phyloP scores from a whole-genome alignment of 2,329 filamentous ascomycete genomes.

The Diplodia corticola region DNA sequence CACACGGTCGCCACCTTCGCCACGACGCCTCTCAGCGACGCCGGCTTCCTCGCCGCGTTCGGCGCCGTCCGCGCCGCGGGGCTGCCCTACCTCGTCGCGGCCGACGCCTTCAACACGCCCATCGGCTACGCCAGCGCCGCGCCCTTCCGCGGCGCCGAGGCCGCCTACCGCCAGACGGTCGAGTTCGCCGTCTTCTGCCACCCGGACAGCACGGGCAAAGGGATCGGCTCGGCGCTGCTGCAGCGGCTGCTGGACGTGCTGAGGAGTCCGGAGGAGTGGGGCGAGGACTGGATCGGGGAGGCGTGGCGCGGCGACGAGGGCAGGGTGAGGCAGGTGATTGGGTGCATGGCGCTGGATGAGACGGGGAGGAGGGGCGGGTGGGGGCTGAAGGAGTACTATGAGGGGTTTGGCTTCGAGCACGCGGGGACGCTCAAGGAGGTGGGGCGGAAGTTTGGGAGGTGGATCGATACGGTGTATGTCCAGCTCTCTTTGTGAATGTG shows the following conservation, averaged over 20 bases:
- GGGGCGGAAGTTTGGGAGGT: constrained; percentile 41
- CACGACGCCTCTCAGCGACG: constrained; percentile 31
- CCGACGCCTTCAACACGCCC: constrained; percentile 30
- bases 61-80: constrained; percentile 29
- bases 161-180: constrained; percentile 43
- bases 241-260: constrained; percentile 33
- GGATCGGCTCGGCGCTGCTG: constrained; percentile 39
- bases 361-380: constrained; percentile 35
- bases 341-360: constrained; percentile 43
- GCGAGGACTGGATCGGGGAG: constrained; percentile 23
- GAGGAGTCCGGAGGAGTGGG: constrained; percentile 26
- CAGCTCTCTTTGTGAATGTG: constrained; percentile 27
- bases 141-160: constrained; percentile 38
- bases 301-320: constrained; percentile 23
- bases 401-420: constrained; percentile 42
- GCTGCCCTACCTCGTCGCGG: constrained; percentile 43
- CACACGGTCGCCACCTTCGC: constrained; percentile 42
- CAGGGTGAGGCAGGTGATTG: constrained; percentile 38
- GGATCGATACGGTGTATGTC: constrained; percentile 32
- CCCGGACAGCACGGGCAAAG: constrained; percentile 34
- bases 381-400: constrained; percentile 41
- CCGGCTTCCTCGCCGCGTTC: constrained; percentile 34
- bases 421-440: constrained; percentile 41
- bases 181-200: constrained; percentile 45
- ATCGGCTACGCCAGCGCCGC: constrained; percentile 41